Evolutionary conservation across 2,329 filamentous ascomycete species (phyloP), one percentile per base, ranked within the genome.

Genomic region (Mycocentrospora acerina): DNA sequence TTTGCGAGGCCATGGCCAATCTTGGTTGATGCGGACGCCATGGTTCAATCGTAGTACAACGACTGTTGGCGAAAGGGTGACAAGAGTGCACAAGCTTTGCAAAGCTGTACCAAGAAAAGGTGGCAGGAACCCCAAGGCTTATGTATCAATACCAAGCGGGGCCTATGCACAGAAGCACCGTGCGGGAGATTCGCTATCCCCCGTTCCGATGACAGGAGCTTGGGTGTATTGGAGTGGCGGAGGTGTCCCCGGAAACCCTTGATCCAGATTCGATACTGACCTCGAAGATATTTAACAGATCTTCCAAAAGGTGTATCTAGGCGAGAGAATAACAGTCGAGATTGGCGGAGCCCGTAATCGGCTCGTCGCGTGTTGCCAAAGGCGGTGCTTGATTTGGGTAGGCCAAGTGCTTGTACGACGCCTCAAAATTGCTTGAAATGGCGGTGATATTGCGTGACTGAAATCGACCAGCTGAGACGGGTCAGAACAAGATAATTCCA

Each of bases 1-100:
- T 88, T 93, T 62, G 90, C 90, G 65, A 95, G 67, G 55, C 75
- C 73, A 59, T 85, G 85, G 37, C 88, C 86, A 50, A 86, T 53
- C 65, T 85, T 83, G 53, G 77, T 78, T 34, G 47, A 48, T 37
- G 53, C 57, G 14, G 57, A 54, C 45, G 59, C 54, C 60, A 65
- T 65, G 19, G 29, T 42, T 32, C 19, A 2, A 29, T 9, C 16
- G 26, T 14, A n/a, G 18, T 15, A 15, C 19, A 14, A 14, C 29
- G 34, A 29, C 25, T 34, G 13, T 26, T 34, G 18, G 26, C 18
- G 17, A 37, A 44, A 34, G 32, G 24, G 24, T 27, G 46, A 59
- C 48, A 61, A 56, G 58, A 44, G 38, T 42, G 32, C 31, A 50
- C 45, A 61, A 62, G 57, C 55, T 52, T 53, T 26, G 19, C 47